Base-by-base conservation (phyloP, 495 filamentous ascomycete species). In the Evansstolkia leycettana region DNA sequence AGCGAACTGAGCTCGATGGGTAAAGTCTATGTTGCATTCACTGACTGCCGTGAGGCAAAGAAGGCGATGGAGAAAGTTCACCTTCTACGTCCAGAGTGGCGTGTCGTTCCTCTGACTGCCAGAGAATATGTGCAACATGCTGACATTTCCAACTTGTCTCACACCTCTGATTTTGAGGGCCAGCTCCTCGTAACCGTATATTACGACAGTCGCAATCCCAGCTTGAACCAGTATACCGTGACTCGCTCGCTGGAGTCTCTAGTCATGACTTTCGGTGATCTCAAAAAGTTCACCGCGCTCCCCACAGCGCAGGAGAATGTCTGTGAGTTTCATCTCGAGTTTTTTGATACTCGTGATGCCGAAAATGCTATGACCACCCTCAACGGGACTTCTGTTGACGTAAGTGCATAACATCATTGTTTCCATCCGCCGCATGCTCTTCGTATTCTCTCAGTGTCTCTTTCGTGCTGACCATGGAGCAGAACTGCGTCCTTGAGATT, bases 11-110 rank as follows among this genome's bases (percentile, higher is more conserved):
- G 41, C 24, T 43, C 56, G 13, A 47, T 42, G 32, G 64, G 61
- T 5, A 58, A 51, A 7, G 58, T 76, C n/a, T 76, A 69, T 43
- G 47, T 80, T 34, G 65, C 57, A 3, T 70, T 78, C 41, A 51
- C 60, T 10, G 70, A 82, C 40, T 69, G 80, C 29, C 61, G 64
- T 36, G 72, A 78, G 45, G 65, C 73, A 18, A 64, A 54, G 28
- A 59, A 60, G 14, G 56, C 65, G 12, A 60, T 64, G 38, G 50
- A 59, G 19, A 65, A 64, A 11, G 43, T 72, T 28, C 49, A 58
- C 6, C 42, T 62, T 20, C 49, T 58, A 30, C 48, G 54, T 35
- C 56, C 49, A n/a, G 61, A 65, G 25, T 80, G 73, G 67, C 36
- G 45, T 20, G 60, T 66, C 9, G 50, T 62, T 32, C 73, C 67